A percentile compares a stretch with the other conserved stretches of the same genome.
These are phyloP conservation scores for Cymodocea nodosa DNA, from an alignment of 116 monocot species.

Conservation along the genomic window DNA sequence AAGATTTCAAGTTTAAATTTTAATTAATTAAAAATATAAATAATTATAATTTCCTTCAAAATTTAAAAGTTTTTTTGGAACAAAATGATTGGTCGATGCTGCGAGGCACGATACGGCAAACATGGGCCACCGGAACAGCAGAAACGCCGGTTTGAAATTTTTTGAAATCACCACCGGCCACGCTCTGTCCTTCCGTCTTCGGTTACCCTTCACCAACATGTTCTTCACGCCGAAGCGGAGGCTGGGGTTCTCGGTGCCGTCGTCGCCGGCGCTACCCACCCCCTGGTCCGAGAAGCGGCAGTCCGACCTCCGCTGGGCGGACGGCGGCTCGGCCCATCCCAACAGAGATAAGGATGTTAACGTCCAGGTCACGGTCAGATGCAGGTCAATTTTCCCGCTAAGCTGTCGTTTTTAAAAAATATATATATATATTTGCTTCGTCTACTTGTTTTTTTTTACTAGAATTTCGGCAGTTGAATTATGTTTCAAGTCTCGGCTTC, in stretches of 20 bases:
- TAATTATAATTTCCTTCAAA: no score
- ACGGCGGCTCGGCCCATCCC: constrained; percentile 8
- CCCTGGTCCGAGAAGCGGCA: constrained; percentile 37
- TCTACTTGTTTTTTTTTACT: not conserved
- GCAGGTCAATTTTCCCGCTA: constrained; percentile 40
- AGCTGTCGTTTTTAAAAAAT: not conserved
- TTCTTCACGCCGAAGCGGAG: constrained; percentile 33
- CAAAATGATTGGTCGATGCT: no score
- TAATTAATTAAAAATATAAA: no score
- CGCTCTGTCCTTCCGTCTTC: no score
- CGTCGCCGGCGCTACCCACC: constrained; percentile 30
- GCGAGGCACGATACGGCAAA: no score
- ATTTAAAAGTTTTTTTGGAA: no score
- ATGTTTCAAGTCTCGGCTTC: not conserved
- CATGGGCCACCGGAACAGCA: no score
- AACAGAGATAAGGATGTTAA: constrained; percentile 52
- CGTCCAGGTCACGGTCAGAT: constrained; percentile 63
- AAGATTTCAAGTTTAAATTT: no score
- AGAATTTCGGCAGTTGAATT: not conserved
- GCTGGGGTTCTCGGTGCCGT: constrained; percentile 33
- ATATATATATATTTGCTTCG: not conserved
- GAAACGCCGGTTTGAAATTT: no score
- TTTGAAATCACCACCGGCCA: no score
- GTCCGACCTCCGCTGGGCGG: constrained; percentile 45
- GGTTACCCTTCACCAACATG: constrained; percentile 8